A percentile compares a stretch with the other conserved stretches of the same genome.
phyloP scores from a whole-genome alignment of 805 yeast species.

The Barnettozyma wickerhamii region DNA sequence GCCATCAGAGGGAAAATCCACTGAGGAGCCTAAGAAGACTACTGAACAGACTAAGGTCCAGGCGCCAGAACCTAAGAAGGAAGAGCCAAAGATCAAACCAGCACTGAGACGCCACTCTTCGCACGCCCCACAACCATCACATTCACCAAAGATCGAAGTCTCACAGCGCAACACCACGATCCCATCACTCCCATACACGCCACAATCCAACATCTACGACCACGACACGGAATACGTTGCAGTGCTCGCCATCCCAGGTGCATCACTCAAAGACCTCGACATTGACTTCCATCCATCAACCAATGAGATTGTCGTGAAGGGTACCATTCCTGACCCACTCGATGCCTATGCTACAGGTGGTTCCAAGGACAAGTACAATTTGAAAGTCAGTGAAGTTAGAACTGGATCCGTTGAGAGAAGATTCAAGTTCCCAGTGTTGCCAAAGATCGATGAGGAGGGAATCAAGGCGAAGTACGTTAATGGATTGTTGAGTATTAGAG shows the following conservation, averaged over 20 bases:
- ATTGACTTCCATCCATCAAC: constrained; percentile 58
- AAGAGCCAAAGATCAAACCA: constrained; percentile 8
- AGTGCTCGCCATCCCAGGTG: constrained; percentile 56
- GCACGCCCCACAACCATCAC: constrained; percentile 19
- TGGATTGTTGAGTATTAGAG: constrained; percentile 48
- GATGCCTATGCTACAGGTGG: constrained; percentile 7
- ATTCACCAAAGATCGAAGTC: constrained; percentile 26
- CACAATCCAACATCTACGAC: constrained; percentile 56
- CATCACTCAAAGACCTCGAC: constrained; percentile 45
- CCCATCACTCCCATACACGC: constrained; percentile 46
- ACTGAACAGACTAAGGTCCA: background rate
- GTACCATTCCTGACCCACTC: constrained; percentile 31
- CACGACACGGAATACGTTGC: constrained; percentile 40
- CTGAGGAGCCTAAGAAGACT: constrained; percentile 2
- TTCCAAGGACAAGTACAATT: constrained; percentile 33
- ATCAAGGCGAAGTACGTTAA: constrained; percentile 50
- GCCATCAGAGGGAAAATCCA: background rate
- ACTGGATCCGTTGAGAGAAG: constrained; percentile 56
- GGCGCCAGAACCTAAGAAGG: constrained; percentile 1
- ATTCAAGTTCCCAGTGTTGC: constrained; percentile 49
- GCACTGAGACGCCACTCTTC: constrained; percentile 22
- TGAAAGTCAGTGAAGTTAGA: constrained; percentile 47
- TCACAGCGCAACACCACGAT: constrained; percentile 23
- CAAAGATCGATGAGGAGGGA: constrained; percentile 47
- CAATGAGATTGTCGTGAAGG: constrained; percentile 49